Evolutionary conservation across 1,139 yeast genomes (phyloP), one percentile per base, ranked within the genome.

Genomic region (Chernovozyma sophiae-reginae): DNA sequence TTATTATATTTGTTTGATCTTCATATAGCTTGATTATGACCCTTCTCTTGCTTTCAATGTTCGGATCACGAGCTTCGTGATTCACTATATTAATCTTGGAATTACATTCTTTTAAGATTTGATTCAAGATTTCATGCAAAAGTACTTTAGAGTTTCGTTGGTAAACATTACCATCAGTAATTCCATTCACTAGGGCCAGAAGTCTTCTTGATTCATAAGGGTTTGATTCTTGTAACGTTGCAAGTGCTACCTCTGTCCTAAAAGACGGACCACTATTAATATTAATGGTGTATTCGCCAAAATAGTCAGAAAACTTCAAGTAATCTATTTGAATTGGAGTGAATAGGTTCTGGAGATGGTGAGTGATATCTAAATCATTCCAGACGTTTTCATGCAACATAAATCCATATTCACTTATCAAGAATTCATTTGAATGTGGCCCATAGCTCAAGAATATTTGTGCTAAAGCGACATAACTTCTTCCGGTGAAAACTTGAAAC

Each of bases 401-500:
- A 61, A 90, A 92, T 1, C 97, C 97, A 52, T 92, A 92, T 56
- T 92, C 97, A 51, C 84, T 78, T 11, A 87, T 62, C 30, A 92
- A 61, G 47, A 86, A 86, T 32, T 79, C 86, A 54, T 90, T 89
- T 17, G 84, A 77, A 57, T 90, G 97, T 0, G 96, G 81, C 0
- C 97, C 97, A 55, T 92, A 92, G 37, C 83, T 78, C 45, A 92
- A 69, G 48, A 65, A 77, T 3, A 90, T 48, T 55, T 90, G 94
- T 14, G 79, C 81, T 3, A 67, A 77, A 0, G 51, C 40, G 0
- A 43, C 37, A 42, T 77, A 74, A 2, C 40, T 45, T 42, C 39
- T 43, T 1, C 70, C 53, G 2, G 81, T 61, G 23, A 55, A 52
- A 1, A 80, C 82, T 34, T 66, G 70, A 48, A 79, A 79, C 2